Conservation (phyloP, 2,329 filamentous ascomycete species). For the Fusarium sp. region DNA sequence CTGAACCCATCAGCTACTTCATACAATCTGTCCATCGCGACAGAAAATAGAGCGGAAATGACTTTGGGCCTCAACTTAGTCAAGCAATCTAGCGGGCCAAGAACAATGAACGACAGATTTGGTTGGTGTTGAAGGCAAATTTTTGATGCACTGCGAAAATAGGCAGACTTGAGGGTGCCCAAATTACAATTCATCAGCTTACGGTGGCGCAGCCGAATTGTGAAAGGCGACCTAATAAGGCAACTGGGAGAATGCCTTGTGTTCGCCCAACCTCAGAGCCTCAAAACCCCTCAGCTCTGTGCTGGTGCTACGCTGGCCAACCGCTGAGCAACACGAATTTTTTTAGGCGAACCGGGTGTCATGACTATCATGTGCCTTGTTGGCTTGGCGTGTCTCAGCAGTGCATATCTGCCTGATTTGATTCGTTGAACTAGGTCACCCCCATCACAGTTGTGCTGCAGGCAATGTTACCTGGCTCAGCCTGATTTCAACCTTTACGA, state of each 20-base stretch:
- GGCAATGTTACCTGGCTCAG: background rate
- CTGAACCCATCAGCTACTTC: background rate
- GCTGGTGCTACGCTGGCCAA: slow-evolving; percentile 5
- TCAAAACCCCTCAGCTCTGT: slow-evolving; percentile 1
- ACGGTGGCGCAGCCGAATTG: background rate
- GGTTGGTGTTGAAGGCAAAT: too few species aligned
- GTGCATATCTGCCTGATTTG: background rate
- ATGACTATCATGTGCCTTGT: background rate
- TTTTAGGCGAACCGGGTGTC: slow-evolving; percentile 4
- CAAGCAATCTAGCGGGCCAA: too few species aligned
- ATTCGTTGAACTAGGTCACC: slow-evolving; percentile 3
- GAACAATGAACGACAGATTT: too few species aligned
- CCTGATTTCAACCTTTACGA: too few species aligned
- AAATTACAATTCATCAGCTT: too few species aligned
- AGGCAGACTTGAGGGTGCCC: too few species aligned
- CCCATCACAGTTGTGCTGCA: slow-evolving; percentile 1
- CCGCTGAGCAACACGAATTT: background rate
- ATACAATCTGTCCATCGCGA: background rate
- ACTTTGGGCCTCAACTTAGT: too few species aligned
- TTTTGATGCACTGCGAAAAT: too few species aligned
- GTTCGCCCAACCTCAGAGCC: background rate
- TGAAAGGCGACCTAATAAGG: too few species aligned
- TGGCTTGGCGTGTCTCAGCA: background rate
- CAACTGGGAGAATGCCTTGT: background rate
- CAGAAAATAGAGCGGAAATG: background rate